A percentile compares a stretch with the other conserved stretches of the same genome.
These are phyloP conservation scores for Leishmania aethiopica DNA, from an alignment of 208 protist species.

Conservation along the genomic window DNA sequence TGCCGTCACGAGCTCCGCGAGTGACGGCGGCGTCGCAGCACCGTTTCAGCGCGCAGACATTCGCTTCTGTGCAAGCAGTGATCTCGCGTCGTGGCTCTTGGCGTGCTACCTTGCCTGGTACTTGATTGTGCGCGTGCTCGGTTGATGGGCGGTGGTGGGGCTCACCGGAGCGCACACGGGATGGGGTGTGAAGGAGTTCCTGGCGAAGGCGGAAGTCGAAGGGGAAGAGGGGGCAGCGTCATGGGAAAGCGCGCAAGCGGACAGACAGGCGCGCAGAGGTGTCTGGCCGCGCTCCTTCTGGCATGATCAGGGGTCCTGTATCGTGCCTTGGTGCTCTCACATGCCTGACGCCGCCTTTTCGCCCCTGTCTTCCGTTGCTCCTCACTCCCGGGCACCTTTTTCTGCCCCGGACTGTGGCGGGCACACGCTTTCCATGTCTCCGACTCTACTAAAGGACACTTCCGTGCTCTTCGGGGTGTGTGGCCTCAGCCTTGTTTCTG, in stretches of 20 bases:
- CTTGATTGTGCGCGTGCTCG: constrained; percentile 9
- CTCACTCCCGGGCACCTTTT: background rate
- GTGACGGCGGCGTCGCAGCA: background rate
- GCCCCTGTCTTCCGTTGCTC: background rate
- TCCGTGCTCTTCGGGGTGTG: background rate
- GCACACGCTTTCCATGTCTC: background rate
- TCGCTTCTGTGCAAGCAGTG: background rate
- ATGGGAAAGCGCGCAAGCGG: background rate
- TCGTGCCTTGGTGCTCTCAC: background rate
- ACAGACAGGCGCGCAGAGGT: background rate
- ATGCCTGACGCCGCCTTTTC: background rate
- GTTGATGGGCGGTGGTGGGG: background rate
- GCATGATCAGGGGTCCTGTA: no score
- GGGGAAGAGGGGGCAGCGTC: background rate
- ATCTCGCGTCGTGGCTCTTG: constrained; percentile 11
- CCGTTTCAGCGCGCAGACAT: background rate
- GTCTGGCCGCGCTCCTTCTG: no score
- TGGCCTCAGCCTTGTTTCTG: background rate
- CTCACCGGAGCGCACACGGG: background rate
- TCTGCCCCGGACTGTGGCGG: no score
- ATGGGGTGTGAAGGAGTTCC: background rate
- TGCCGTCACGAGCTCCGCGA: background rate
- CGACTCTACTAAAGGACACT: background rate
- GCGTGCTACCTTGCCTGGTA: constrained; percentile 13
- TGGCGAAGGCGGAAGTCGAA: background rate